Conservation (phyloP, 2,329 filamentous ascomycete species). For the Chalaropsis thielavioides region DNA sequence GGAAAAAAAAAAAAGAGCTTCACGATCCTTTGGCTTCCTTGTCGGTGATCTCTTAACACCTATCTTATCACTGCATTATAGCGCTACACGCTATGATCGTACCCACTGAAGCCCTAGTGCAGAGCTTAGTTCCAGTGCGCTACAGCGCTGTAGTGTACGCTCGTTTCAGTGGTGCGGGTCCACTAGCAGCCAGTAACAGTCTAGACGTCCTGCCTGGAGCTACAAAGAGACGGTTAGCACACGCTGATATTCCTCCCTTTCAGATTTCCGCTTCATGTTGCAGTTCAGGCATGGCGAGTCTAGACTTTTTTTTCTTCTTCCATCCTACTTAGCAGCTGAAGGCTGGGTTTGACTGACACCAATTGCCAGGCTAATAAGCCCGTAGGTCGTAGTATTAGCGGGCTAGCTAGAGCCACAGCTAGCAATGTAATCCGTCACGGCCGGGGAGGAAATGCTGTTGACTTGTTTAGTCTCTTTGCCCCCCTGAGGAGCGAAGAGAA, state of each 20-base stretch:
- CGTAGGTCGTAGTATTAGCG: constrained; percentile 1
- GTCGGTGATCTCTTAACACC: too few relatives aligned
- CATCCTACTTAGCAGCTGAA: background rate
- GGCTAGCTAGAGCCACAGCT: background rate
- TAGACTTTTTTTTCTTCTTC: background rate
- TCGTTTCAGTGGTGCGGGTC: too few relatives aligned
- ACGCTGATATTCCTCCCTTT: background rate
- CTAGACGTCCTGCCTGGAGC: too few relatives aligned
- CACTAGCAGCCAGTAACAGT: too few relatives aligned
- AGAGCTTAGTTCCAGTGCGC: too few relatives aligned
- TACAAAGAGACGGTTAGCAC: too few relatives aligned
- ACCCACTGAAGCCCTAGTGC: too few relatives aligned
- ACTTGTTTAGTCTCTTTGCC: background rate
- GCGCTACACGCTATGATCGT: too few relatives aligned
- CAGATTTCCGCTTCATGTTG: background rate
- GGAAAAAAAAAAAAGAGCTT: background rate
- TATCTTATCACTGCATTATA: too few relatives aligned
- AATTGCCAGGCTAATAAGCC: background rate
- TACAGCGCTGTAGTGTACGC: too few relatives aligned
- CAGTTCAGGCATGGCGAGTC: background rate
- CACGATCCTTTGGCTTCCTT: too few relatives aligned
- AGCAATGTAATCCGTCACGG: background rate
- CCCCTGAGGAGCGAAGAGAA: background rate
- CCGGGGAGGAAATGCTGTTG: background rate
- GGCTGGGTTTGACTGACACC: background rate